These are phyloP conservation scores for Blepharisma undulans DNA, from an alignment of 169 alveolate genomes.

Conservation along the genomic window DNA sequence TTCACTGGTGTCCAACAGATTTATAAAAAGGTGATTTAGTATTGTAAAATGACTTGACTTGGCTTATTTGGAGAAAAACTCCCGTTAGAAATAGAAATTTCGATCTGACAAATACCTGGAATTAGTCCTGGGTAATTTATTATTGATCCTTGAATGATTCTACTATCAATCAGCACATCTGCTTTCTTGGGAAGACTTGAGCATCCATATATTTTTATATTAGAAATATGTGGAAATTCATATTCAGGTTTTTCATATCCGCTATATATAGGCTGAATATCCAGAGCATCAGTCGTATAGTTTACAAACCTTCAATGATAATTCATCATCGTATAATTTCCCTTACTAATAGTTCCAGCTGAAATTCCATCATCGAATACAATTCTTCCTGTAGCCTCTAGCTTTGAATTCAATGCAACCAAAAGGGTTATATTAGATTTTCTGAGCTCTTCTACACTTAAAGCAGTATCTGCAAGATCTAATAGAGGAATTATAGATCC, in stretches of 20 bases:
- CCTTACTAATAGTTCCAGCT: neutral
- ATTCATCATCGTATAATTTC: neutral
- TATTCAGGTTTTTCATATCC: neutral
- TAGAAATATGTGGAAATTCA: neutral
- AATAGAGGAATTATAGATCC: constrained; percentile 3
- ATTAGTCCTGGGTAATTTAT: neutral
- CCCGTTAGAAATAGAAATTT: neutral
- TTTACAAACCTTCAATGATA: neutral
- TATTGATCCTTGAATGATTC: neutral
- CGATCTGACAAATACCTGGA: neutral
- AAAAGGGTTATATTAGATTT: neutral
- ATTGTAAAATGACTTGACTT: neutral
- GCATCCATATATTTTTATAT: neutral
- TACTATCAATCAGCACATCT: neutral
- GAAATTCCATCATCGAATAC: constrained; percentile 12
- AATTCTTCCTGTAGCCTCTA: neutral
- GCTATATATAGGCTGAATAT: neutral
- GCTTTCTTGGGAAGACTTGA: neutral
- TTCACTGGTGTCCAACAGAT: too few relatives aligned
- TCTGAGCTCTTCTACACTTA: neutral
- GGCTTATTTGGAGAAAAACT: neutral
- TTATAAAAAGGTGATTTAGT: too few relatives aligned
- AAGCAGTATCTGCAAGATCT: neutral
- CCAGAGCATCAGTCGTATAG: neutral
- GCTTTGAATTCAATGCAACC: constrained; percentile 21